Evolutionary conservation across 352 stramenopile genomes (phyloP), one percentile per base, ranked within the genome.

Genomic region (Pythium aphanidermatum): DNA sequence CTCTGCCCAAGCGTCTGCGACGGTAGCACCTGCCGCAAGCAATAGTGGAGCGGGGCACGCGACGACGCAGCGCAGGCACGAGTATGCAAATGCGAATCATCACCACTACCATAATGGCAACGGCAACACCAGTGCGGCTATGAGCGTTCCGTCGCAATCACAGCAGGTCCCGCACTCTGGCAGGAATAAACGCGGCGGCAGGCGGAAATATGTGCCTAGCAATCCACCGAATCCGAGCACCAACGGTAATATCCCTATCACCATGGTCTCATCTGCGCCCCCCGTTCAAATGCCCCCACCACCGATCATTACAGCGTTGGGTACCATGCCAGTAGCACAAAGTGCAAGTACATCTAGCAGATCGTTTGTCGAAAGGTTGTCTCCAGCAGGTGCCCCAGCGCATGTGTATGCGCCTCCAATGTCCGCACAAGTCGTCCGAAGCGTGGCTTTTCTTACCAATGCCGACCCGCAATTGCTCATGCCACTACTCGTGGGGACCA

Each of bases 401-500:
- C n/a, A n/a, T n/a, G n/a, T n/a, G n/a, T n/a, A n/a, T n/a, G 24
- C 39, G 6, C 25, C 42, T n/a, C 3, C 32, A 3, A 40, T 39
- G 10, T 19, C 52, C 0, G 44, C 53, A 11, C 46, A 35, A 12
- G n/a, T 49, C 33, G 34, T 45, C 26, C 46, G 40, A 8, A 29
- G 50, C 0, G 67, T 89, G 36, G 58, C 56, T 20, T 59, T 89
- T 17, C 50, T 57, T 25, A 85, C 71, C 20, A 69, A 50, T 13
- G 59, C 70, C 35, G 61, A 75, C 2, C 55, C 74, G 23, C 49
- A 63, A 30, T 12, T 46, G 5, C 55, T 89, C 17, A 54, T 65
- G 23, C 61, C 71, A 38, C 63, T 82, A 14, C 59, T 86, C 28
- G 65, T 83, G 19, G 72, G 76, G 6, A 51, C 56, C 0, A 71